Evolutionary conservation across 805 yeast species (phyloP), one percentile per base, ranked within the genome.

Genomic region (Metschnikowia hibisci): DNA sequence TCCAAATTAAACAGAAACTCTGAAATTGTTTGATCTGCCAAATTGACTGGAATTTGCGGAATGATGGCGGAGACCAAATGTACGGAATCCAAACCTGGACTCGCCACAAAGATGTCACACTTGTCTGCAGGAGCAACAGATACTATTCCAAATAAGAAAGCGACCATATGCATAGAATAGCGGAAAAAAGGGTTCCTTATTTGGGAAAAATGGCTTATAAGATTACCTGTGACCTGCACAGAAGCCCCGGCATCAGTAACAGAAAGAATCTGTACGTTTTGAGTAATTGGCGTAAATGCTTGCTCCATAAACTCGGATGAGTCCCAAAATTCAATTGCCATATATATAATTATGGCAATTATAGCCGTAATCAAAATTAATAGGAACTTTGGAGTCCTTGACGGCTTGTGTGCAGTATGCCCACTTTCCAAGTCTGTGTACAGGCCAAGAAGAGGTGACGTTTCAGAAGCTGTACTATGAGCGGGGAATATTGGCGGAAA

Each of bases 201-300:
- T 7, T 53, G 43, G 37, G 54, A 59, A 46, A 67, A 69, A 47
- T 66, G 45, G 12, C 67, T 51, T 5, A 46, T 34, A 3, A 67
- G 41, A 0, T 56, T 39, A 3, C 64, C 66, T 4, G 50, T 45
- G 13, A 67, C 59, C 39, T 59, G 63, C 15, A 63, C 51, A 16
- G 57, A 52, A 5, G 65, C 34, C 2, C 74, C 73, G 6, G 41
- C 35, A 13, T 56, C 57, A 25, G 54, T 54, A 11, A 50, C 32
- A 3, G 43, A 43, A 6, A 44, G 39, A 4, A 66, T 44, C 3
- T 66, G 52, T 4, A 65, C 46, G 14, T 56, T 51, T 22, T 61
- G 54, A 1, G 64, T 31, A 18, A 57, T 48, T 11, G 63, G 47
- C 13, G 46, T 49, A 10, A 63, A 46, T 2, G 67, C 56, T 40